Evolutionary conservation across 345 rosid species (phyloP), one percentile per base, ranked within the genome.

Genomic region (Gossypium thurberi): DNA sequence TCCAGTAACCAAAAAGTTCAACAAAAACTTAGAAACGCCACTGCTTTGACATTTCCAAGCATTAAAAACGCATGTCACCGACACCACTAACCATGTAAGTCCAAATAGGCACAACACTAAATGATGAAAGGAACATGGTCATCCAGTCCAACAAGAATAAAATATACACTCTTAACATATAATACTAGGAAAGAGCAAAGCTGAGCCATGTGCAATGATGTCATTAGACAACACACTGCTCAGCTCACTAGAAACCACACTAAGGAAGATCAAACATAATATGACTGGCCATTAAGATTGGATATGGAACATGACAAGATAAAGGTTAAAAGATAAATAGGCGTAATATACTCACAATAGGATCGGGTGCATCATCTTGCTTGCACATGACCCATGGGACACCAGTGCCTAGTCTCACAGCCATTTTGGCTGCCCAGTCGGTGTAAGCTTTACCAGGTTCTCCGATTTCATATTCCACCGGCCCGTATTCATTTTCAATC

Each of bases 351-450:
- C 93, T 86, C 83, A 91, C 99, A 81, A 93, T 70, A 79, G 98
- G 95, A 85, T 93, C 98, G 0, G 97, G 98, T 50, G 97, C 98
- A 79, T 96, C 99, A 83, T 96, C 99, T 89, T 96, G 98, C 87
- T 96, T 96, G 93, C 99, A 96, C 99, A 96, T 96, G 84, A 96
- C 85, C 99, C 99, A 96, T 12, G 99, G 98, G 83, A 96, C 99
- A 79, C 98, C 99, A 42, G 99, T 93, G 76, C 85, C 86, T 0
- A 86, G 93, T 68, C 92, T 93, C 78, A 93, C 94, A 56, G 98
- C 99, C 99, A 96, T 93, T 60, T 87, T 70, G 70, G 99, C 98
- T 75, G 99, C 95, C 99, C 99, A 96, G 8, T 86, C 68, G 23
- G 84, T 79, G 85, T 96, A 96, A 21, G 92, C 77, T 67, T 80